These are phyloP conservation scores for Saccharata proteae DNA, from an alignment of 2,329 filamentous ascomycete species.

Conservation along the genomic window DNA sequence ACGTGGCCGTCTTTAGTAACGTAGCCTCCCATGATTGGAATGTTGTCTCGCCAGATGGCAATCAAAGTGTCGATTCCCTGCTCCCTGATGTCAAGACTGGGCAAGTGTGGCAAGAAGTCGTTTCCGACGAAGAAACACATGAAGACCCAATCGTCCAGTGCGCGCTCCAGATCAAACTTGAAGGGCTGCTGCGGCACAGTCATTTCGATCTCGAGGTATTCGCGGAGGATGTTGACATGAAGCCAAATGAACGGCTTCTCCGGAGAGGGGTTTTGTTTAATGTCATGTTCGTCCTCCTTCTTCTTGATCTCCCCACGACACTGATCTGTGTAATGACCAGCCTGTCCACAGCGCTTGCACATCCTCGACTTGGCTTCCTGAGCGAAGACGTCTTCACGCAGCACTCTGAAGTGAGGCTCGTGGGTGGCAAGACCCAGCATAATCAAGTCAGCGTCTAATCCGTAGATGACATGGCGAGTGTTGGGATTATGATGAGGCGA, in stretches of 20 bases:
- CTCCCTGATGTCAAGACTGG: conserved; percentile 93
- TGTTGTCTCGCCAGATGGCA: conserved; percentile 91
- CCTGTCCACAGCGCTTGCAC: conserved; percentile 87
- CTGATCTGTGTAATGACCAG: conserved; percentile 77
- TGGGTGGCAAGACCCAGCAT: conserved; percentile 97
- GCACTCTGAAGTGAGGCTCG: conserved; percentile 89
- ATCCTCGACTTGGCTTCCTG: conserved; percentile 72
- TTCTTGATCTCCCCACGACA: conserved; percentile 70
- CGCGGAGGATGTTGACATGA: conserved; percentile 79
- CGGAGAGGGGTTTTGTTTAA: conserved; percentile 58
- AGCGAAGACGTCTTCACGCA: conserved; percentile 93
- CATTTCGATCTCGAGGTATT: conserved; percentile 87
- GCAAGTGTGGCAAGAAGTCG: conserved; percentile 92
- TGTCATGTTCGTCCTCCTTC: conserved; percentile 67
- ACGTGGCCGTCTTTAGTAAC: conserved; percentile 91
- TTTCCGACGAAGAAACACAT: conserved; percentile 99
- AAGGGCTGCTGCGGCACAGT: conserved; percentile 73
- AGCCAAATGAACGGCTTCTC: conserved; percentile 98
- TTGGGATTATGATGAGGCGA: conserved; percentile 91
- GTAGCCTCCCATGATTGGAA: conserved; percentile 87
- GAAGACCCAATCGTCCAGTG: conserved; percentile 96
- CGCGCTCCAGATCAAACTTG: conserved; percentile 83
- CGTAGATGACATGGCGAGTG: conserved; percentile 95
- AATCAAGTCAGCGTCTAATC: conserved; percentile 93
- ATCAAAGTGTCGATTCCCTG: conserved; percentile 94